Percentiles rank a stretch among this genome's conserved stretches.
phyloP scores from a whole-genome alignment of 2,329 filamentous ascomycete genomes.

The Boeremia lycopersici region DNA sequence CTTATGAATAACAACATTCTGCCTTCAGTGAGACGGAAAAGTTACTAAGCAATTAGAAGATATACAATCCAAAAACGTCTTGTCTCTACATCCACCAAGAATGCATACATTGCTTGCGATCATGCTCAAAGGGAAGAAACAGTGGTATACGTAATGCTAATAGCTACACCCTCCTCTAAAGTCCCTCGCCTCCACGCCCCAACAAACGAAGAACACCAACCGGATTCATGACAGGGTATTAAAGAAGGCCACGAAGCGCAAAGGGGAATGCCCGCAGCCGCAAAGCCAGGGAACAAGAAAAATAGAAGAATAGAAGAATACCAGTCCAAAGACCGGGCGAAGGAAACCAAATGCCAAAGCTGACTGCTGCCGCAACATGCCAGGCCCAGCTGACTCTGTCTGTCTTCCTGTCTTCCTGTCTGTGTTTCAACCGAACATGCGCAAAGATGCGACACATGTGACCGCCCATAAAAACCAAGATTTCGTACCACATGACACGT shows the following conservation, averaged over 20 bases:
- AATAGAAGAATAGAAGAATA: neutral
- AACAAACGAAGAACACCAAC: neutral
- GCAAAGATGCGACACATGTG: neutral
- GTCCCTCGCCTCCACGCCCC: neutral
- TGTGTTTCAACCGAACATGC: neutral
- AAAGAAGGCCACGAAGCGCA: neutral
- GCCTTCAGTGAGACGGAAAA: no score
- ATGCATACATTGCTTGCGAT: neutral
- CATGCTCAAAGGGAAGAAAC: neutral
- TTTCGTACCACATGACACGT: constrained; percentile 9
- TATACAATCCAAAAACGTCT: no score
- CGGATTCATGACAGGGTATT: constrained; percentile 6
- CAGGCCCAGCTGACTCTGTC: constrained; percentile 8
- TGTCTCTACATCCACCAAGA: neutral
- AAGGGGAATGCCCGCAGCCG: neutral
- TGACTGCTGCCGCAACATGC: constrained; percentile 4
- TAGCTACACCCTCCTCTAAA: no score
- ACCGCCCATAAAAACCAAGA: neutral
- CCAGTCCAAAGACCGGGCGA: neutral
- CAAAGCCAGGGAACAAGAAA: neutral
- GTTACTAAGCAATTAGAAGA: no score
- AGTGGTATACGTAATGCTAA: constrained; percentile 1
- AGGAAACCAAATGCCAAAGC: neutral
- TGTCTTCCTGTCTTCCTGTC: neutral
- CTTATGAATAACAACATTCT: no score